Conservation (phyloP, 495 filamentous ascomycete species). For the Pyrenopolyporus hunteri region DNA sequence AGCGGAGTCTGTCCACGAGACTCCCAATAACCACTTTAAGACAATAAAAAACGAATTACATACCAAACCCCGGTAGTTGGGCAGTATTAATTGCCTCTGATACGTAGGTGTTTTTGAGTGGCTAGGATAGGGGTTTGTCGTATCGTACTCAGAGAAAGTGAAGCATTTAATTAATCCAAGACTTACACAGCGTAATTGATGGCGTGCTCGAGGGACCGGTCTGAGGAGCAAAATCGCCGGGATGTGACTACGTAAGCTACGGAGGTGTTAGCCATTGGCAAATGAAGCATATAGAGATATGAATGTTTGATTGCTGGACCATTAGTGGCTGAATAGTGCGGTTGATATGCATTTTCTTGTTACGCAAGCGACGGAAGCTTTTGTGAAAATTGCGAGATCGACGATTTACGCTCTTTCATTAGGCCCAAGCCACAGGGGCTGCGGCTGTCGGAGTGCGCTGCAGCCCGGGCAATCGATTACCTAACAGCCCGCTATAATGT, state of each 20-base stretch:
- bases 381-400: conserved; percentile 30
- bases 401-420: conserved; percentile 2
- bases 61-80: no score
- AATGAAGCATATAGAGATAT: no score
- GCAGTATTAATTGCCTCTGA: no score
- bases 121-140: no score
- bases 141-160: no score
- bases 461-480: conserved; percentile 9
- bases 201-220: conserved; percentile 5
- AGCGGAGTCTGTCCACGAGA: no score
- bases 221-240: neutral
- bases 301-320: conserved; percentile 12
- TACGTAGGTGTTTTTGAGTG: no score
- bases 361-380: conserved; percentile 27
- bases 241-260: no score
- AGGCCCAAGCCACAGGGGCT: conserved; percentile 25
- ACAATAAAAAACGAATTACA: no score
- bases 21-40: no score
- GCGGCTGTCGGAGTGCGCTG: conserved; percentile 32
- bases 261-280: no score
- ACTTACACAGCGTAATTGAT: conserved; percentile 4
- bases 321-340: conserved; percentile 14
- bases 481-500: conserved; percentile 11
- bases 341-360: conserved; percentile 13
- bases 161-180: no score